Conservation (phyloP, 805 yeast species). For the Lipomyces kockii region DNA sequence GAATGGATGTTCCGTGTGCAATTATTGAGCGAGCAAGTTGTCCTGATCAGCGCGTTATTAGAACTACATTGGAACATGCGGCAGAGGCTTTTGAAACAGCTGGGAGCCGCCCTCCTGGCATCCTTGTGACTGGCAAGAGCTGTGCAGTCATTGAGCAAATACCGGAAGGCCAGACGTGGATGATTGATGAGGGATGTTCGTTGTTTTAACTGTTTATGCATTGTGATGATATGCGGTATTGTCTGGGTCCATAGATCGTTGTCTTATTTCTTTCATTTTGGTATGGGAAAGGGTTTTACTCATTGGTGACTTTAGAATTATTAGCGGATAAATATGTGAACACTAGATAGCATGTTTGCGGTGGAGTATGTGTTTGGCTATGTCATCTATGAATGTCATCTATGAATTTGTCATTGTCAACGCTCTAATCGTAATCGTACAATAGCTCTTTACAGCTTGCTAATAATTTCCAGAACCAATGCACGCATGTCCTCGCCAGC, state of each 20-base stretch:
- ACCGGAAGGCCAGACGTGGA: constrained; percentile 48
- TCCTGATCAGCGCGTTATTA: constrained; percentile 84
- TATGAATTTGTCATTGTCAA: neutral
- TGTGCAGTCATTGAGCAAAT: constrained; percentile 58
- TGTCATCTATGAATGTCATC: neutral
- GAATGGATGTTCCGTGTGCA: constrained; percentile 72
- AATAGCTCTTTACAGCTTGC: constrained; percentile 1
- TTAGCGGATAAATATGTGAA: neutral
- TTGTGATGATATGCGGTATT: neutral
- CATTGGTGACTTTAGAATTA: neutral
- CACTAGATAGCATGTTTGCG: neutral
- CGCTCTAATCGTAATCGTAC: neutral
- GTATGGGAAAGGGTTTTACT: neutral
- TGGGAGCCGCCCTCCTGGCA: constrained; percentile 93
- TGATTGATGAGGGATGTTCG: constrained; percentile 53
- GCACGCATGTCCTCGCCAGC: constrained; percentile 83
- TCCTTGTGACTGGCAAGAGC: constrained; percentile 78
- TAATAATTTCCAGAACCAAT: constrained; percentile 52
- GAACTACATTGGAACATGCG: constrained; percentile 70
- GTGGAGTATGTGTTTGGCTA: neutral
- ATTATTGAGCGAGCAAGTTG: constrained; percentile 91
- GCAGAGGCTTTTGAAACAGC: constrained; percentile 73
- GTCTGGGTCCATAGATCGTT: neutral
- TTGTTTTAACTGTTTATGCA: neutral
- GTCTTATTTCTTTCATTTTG: neutral